Conservation (phyloP, 2,329 filamentous ascomycete species). For the Fonsecaea erecta region DNA sequence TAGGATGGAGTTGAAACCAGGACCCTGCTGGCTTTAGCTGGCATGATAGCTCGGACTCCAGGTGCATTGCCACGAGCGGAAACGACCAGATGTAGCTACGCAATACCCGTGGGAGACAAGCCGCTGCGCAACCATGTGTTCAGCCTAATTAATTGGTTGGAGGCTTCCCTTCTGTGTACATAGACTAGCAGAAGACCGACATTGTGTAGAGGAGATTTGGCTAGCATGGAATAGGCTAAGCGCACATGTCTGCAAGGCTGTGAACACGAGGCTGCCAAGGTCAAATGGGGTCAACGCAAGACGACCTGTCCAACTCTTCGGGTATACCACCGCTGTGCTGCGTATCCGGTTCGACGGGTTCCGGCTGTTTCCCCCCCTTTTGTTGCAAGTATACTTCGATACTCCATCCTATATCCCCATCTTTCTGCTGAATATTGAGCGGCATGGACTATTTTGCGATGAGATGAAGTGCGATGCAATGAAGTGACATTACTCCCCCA, state of each 20-base stretch:
- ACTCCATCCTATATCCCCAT: not conserved
- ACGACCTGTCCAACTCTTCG: not conserved
- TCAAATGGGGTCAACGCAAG: not conserved
- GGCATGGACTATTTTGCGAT: not conserved
- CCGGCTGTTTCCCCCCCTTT: not conserved
- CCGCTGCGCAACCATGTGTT: not conserved
- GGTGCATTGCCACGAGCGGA: too few species aligned
- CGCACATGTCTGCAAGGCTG: not conserved
- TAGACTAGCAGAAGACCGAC: not conserved
- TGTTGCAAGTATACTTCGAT: not conserved
- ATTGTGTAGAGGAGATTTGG: not conserved
- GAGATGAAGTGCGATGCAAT: conserved; percentile 1
- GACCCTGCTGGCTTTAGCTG: not conserved
- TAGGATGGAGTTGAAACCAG: not conserved
- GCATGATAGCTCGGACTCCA: too few species aligned
- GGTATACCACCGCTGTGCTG: not conserved
- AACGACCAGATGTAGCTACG: not conserved
- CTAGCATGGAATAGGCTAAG: too few species aligned
- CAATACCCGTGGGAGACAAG: not conserved
- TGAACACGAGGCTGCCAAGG: not conserved
- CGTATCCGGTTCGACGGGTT: not conserved
- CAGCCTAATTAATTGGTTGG: not conserved
- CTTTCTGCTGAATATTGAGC: not conserved
- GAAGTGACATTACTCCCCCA: not conserved
- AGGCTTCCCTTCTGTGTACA: not conserved